phyloP scores from a whole-genome alignment of 1,139 yeast genomes.

The Candida sp. region DNA sequence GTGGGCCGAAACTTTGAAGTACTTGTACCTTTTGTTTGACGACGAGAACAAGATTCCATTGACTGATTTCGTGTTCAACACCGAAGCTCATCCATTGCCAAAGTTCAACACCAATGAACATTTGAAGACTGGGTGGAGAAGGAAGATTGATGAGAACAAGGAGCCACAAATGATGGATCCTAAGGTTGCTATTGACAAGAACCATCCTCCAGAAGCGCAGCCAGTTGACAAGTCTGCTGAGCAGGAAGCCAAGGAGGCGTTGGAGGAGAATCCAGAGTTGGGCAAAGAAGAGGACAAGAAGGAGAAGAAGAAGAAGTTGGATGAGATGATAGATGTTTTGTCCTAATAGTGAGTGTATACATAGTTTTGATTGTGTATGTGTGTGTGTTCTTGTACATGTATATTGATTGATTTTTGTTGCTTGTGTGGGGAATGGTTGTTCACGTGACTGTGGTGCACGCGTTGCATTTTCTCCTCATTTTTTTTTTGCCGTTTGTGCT shows the following conservation, averaged over 20 bases:
- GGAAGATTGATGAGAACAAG: conserved; percentile 26
- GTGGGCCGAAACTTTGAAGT: conserved; percentile 93
- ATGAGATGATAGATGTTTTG: conserved; percentile 21
- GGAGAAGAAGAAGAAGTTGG: conserved; percentile 28
- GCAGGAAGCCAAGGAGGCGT: conserved; percentile 40
- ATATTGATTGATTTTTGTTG: neutral
- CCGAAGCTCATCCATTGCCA: conserved; percentile 96
- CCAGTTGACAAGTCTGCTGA: conserved; percentile 47
- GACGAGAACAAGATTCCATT: conserved; percentile 61
- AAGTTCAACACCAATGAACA: conserved; percentile 56
- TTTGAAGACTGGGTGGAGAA: conserved; percentile 71
- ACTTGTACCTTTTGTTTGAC: conserved; percentile 81
- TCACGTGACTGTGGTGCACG: too few species aligned
- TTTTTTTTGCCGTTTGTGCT: neutral
- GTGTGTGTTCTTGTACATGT: neutral
- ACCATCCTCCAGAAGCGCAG: conserved; percentile 45
- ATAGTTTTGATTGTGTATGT: too few species aligned
- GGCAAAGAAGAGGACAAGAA: conserved; percentile 28
- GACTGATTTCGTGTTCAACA: conserved; percentile 79
- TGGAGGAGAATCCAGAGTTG: conserved; percentile 35
- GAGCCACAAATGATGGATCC: conserved; percentile 21
- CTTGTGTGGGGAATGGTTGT: neutral
- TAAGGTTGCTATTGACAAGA: conserved; percentile 27
- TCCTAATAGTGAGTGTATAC: neutral
- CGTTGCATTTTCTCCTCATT: neutral